These are phyloP conservation scores for Scutellaria galericulata DNA, from an alignment of 257 asterid species.

Conservation along the genomic window DNA sequence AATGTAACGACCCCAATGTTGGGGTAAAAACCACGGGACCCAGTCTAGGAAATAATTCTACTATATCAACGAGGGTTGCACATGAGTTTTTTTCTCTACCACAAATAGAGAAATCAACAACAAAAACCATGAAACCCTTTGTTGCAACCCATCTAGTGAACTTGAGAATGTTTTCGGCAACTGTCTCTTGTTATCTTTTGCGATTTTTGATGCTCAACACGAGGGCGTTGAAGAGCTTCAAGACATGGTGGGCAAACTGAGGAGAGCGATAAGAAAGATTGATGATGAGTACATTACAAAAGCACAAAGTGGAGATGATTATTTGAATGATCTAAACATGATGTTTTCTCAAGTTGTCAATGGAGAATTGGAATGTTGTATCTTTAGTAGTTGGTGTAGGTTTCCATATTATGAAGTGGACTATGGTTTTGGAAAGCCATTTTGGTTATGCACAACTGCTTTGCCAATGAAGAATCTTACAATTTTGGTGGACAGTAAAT, in stretches of 20 bases:
- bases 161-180: conserved; percentile 41
- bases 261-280: conserved; percentile 2
- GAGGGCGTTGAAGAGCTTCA: neutral
- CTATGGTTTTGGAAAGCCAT: conserved; percentile 51
- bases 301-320: neutral
- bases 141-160: conserved; percentile 37
- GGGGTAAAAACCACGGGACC: no score
- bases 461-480: conserved; percentile 41
- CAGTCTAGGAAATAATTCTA: no score
- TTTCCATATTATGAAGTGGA: conserved; percentile 52
- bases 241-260: neutral
- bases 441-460: conserved; percentile 41
- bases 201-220: no score
- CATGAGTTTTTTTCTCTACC: no score
- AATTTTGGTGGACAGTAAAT: conserved; percentile 36
- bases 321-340: neutral
- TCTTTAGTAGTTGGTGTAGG: conserved; percentile 54
- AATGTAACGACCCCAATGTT: neutral
- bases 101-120: no score
- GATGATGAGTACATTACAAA: conserved; percentile 8
- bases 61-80: no score
- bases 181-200: neutral
- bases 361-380: conserved; percentile 23
- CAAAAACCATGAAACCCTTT: neutral
- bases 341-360: neutral